Evolutionary conservation across 2,329 filamentous ascomycete species (phyloP).

Genomic region (Penicillium hordei): DNA sequence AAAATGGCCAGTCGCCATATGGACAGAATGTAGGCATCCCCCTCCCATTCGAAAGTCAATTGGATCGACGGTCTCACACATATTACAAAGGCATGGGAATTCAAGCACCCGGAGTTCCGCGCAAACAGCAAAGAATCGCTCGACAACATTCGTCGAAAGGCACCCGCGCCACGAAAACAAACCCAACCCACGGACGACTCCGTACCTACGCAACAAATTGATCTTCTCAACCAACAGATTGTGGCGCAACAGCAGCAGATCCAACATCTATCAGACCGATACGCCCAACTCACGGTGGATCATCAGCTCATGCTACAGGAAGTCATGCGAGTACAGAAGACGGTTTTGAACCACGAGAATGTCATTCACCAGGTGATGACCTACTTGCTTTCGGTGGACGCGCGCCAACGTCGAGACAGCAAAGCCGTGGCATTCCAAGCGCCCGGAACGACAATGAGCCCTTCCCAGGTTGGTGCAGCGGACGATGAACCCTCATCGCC

Average conservation of each 20-base stretch:
- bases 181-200: conserved; percentile 68
- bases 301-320: conserved; percentile 65
- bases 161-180: conserved; percentile 81
- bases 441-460: conserved; percentile 42
- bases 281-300: conserved; percentile 71
- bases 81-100: conserved; percentile 79
- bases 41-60: not conserved
- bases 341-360: conserved; percentile 69
- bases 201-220: conserved; percentile 81
- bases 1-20: conserved; percentile 77
- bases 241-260: conserved; percentile 91
- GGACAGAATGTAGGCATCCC: conserved; percentile 64
- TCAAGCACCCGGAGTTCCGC: conserved; percentile 95
- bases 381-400: conserved; percentile 63
- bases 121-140: conserved; percentile 94
- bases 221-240: conserved; percentile 82
- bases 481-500: conserved; percentile 68
- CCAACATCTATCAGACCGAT: conserved; percentile 80
- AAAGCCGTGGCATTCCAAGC: conserved; percentile 45
- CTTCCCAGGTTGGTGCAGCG: conserved; percentile 47
- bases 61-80: not conserved
- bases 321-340: conserved; percentile 64
- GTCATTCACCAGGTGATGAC: conserved; percentile 71
- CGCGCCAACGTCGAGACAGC: conserved; percentile 61
- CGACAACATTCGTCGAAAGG: conserved; percentile 94